Evolutionary conservation across 257 asterid genomes (phyloP), one percentile per base, ranked within the genome.

Genomic region (Salvia rosmarinus): DNA sequence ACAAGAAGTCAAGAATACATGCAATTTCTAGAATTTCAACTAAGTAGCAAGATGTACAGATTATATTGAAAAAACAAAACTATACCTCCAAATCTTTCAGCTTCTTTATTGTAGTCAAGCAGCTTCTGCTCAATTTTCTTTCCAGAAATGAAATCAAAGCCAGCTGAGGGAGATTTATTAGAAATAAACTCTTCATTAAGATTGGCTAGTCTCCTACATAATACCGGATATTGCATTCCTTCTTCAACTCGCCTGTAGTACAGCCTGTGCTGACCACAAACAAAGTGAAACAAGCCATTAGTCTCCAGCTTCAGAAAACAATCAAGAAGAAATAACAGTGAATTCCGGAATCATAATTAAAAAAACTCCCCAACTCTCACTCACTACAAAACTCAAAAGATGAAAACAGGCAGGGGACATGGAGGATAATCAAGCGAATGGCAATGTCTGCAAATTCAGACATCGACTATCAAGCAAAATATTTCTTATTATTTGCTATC

Each of bases 31-130:
- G 66, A 64, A 71, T 23, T 65, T 65, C 56, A 70, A 54, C 40
- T 13, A 49, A 17, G 51, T 49, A 59, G 32, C 43, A 35, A 19
- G 57, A 47, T 13, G 4, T 32, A 14, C 64, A 32, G 50, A 55
- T n/a, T 2, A 16, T 16, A 50, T 9, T 2, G 4, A 11, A 54
- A 43, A 39, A 55, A 68, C 40, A 58, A 58, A 23, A 54, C 49
- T 42, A 35, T 79, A 86, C 98, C 96, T 76, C 97, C 97, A 79
- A 85, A 91, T 76, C 90, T 77, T 78, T 91, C 99, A 34, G 97
- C 96, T 87, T 95, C 99, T 81, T 88, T 82, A 78, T 95, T 95
- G 85, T 89, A 89, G 80, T 95, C 98, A 39, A 95, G 88, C 83
- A 95, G 78, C 84, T 79, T 91, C 75, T 95, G 95, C 89, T 95